These are phyloP conservation scores for Aquilaria agallochum DNA, from an alignment of 441 rosid species.

Conservation along the genomic window DNA sequence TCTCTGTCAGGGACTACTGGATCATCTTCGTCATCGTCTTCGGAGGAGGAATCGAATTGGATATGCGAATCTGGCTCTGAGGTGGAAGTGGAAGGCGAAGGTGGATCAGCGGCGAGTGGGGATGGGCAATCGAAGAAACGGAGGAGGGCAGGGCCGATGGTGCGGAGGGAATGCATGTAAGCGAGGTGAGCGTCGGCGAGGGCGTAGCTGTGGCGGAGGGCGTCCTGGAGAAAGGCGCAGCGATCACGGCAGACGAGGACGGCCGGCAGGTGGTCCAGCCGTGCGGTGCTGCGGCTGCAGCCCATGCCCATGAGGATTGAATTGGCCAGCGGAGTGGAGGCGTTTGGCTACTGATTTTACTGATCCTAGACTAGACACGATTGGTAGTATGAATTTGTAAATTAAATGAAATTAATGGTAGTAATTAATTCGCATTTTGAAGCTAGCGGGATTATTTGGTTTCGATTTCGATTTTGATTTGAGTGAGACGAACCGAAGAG, in stretches of 20 bases:
- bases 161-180: slow-evolving; percentile 47
- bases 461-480: no score
- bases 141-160: slow-evolving; percentile 44
- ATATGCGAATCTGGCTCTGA: slow-evolving; percentile 41
- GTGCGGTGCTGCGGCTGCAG: slow-evolving; percentile 69
- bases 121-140: slow-evolving; percentile 38
- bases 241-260: slow-evolving; percentile 75
- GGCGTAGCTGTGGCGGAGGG: slow-evolving; percentile 60
- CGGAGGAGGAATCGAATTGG: slow-evolving; percentile 39
- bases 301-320: slow-evolving; percentile 41
- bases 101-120: slow-evolving; percentile 22
- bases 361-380: no score
- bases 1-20: slow-evolving; percentile 6
- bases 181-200: slow-evolving; percentile 64
- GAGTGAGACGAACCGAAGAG: no score
- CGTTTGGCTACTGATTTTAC: no score
- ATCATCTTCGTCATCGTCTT: slow-evolving; percentile 19
- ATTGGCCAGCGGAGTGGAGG: no score
- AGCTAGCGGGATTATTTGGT: no score
- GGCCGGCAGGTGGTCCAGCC: slow-evolving; percentile 73
- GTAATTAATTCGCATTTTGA: no score
- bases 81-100: slow-evolving; percentile 20
- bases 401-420: no score
- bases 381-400: no score
- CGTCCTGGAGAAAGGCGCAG: slow-evolving; percentile 55